Evolutionary conservation across 2,329 filamentous ascomycete species (phyloP).

Genomic region (Alternaria longipes): DNA sequence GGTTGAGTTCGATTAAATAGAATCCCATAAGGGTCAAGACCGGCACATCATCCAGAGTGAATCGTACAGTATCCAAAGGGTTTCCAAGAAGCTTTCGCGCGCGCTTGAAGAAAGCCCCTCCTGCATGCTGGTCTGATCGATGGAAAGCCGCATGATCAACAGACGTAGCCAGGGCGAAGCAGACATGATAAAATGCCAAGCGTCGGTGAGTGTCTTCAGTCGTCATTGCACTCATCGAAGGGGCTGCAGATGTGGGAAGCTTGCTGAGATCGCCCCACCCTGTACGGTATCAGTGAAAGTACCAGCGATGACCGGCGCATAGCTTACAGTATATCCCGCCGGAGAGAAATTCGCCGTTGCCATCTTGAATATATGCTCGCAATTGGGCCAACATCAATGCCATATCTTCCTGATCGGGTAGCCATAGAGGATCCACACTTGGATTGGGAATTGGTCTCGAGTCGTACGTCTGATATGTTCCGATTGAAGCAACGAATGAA

Average conservation of each 20-base stretch:
- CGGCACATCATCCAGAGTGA: constrained; percentile 35
- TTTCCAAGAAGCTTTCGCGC: constrained; percentile 38
- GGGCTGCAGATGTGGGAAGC: constrained; percentile 19
- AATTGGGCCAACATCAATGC: constrained; percentile 32
- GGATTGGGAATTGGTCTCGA: constrained; percentile 38
- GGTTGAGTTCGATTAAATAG: constrained; percentile 42
- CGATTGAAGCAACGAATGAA: constrained; percentile 32
- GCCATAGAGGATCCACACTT: constrained; percentile 36
- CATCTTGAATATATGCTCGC: constrained; percentile 36
- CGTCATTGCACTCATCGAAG: constrained; percentile 26
- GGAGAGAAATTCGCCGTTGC: constrained; percentile 31
- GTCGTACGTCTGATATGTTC: constrained; percentile 41
- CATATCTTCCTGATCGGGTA: constrained; percentile 34
- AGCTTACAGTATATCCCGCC: constrained; percentile 35
- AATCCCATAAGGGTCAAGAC: constrained; percentile 39
- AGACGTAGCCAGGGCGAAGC: constrained; percentile 35
- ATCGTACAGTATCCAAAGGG: constrained; percentile 37
- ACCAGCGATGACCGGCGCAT: neutral
- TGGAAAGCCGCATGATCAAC: constrained; percentile 24
- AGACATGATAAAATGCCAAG: constrained; percentile 39
- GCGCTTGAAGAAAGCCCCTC: constrained; percentile 38
- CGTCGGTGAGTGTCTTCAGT: constrained; percentile 28
- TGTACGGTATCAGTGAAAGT: constrained; percentile 1
- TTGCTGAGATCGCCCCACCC: constrained; percentile 36
- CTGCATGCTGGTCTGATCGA: constrained; percentile 28